Conservation (phyloP, 2,329 filamentous ascomycete species). For the Aspergillus eucalypticola region DNA sequence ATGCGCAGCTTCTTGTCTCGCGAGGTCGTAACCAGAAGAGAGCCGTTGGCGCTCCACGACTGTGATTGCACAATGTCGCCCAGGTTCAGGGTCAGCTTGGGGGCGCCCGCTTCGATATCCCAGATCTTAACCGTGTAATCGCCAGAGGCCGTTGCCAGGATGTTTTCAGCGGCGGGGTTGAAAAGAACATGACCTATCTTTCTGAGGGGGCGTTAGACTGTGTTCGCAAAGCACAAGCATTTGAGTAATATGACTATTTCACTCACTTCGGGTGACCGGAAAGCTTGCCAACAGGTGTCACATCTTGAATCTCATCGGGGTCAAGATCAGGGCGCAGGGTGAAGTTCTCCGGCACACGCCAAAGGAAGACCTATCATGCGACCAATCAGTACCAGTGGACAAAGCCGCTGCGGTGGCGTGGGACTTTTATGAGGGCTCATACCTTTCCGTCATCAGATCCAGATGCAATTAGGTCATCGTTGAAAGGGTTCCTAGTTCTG, state of each 20-base stretch:
- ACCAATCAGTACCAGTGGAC: constrained; percentile 8
- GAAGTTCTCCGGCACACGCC: constrained; percentile 89
- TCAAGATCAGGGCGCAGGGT: constrained; percentile 76
- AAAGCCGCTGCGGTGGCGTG: background rate
- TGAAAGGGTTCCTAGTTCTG: constrained; percentile 79
- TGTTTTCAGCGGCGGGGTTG: constrained; percentile 93
- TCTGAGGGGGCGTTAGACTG: constrained; percentile 52
- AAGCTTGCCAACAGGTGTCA: constrained; percentile 78
- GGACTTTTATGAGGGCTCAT: constrained; percentile 7
- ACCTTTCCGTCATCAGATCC: constrained; percentile 94
- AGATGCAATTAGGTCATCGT: constrained; percentile 88
- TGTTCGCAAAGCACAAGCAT: background rate
- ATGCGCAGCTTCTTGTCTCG: constrained; percentile 97
- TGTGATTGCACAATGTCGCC: constrained; percentile 91
- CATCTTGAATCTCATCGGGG: constrained; percentile 74
- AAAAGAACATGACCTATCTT: constrained; percentile 98
- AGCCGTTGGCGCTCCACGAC: constrained; percentile 90
- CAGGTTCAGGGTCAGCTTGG: constrained; percentile 77
- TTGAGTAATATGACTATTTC: background rate
- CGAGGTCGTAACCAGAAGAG: constrained; percentile 85
- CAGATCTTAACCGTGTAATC: constrained; percentile 95
- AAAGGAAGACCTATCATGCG: constrained; percentile 71
- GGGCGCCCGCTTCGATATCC: constrained; percentile 80
- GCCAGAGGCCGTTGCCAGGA: constrained; percentile 91
- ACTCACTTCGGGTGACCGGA: constrained; percentile 79